These are phyloP conservation scores for Aspergillus candidus DNA, from an alignment of 2,329 filamentous ascomycete genomes.

Conservation along the genomic window DNA sequence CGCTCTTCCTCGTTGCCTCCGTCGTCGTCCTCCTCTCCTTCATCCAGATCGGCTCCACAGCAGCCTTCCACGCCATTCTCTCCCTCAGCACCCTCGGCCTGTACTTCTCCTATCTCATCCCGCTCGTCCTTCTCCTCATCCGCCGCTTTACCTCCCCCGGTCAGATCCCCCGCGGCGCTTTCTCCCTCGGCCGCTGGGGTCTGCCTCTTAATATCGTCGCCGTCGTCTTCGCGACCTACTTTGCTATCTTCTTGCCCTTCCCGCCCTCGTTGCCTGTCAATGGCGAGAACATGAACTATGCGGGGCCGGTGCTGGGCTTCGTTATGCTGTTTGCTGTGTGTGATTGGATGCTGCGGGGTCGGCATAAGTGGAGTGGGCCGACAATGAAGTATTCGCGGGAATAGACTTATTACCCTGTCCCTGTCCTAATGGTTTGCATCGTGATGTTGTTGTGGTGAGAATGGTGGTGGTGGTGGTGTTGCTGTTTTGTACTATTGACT, in stretches of 20 bases:
- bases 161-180: slow-evolving; percentile 21
- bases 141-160: slow-evolving; percentile 4
- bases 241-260: slow-evolving; percentile 27
- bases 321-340: slow-evolving; percentile 18
- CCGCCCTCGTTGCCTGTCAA: slow-evolving; percentile 26
- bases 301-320: slow-evolving; percentile 18
- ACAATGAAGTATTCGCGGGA: slow-evolving; percentile 11
- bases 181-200: slow-evolving; percentile 24
- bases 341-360: slow-evolving; percentile 20
- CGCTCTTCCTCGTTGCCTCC: slow-evolving; percentile 22
- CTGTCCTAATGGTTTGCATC: too few species aligned
- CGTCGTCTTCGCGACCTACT: slow-evolving; percentile 25
- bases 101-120: slow-evolving; percentile 46
- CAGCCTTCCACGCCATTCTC: slow-evolving; percentile 48
- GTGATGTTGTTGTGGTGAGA: too few species aligned
- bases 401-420: not conserved
- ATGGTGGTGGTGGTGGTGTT: too few species aligned
- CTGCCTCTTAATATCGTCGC: slow-evolving; percentile 23
- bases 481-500: too few species aligned
- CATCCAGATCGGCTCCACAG: slow-evolving; percentile 26
- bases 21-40: slow-evolving; percentile 21
- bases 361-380: slow-evolving; percentile 20
- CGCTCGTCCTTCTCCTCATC: slow-evolving; percentile 27
- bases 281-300: slow-evolving; percentile 31
- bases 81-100: slow-evolving; percentile 45